Conservation (phyloP, 805 yeast genomes). For the Ogataea pignaliae region DNA sequence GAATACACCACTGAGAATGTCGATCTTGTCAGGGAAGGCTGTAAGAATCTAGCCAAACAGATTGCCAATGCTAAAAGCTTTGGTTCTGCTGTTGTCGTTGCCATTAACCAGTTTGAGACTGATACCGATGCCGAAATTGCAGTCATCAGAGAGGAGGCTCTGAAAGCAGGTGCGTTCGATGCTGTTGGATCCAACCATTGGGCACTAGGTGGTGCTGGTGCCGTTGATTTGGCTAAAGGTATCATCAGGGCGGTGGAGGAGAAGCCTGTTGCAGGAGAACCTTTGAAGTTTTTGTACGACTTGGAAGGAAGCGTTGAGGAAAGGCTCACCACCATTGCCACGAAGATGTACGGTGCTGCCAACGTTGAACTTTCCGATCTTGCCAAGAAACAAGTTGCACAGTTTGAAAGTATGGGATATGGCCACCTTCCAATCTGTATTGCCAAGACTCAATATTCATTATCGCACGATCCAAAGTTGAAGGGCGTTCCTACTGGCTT, state of each 20-base stretch:
- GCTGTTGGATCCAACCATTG: constrained; percentile 82
- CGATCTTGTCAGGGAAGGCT: constrained; percentile 64
- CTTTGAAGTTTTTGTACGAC: constrained; percentile 52
- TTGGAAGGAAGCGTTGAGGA: constrained; percentile 57
- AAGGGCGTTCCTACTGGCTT: constrained; percentile 83
- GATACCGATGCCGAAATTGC: constrained; percentile 68
- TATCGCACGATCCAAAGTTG: constrained; percentile 76
- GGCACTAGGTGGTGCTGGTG: constrained; percentile 85
- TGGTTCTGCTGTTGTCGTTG: constrained; percentile 78
- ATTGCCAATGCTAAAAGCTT: constrained; percentile 66
- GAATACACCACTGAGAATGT: constrained; percentile 70
- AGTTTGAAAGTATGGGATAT: constrained; percentile 70
- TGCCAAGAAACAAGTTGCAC: constrained; percentile 65
- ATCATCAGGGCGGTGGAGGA: constrained; percentile 57
- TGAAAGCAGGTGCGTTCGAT: constrained; percentile 73
- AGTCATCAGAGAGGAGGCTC: constrained; percentile 59
- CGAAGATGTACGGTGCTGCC: constrained; percentile 74
- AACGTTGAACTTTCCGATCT: constrained; percentile 64
- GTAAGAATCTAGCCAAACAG: constrained; percentile 73
- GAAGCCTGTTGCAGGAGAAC: constrained; percentile 20
- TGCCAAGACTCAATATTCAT: constrained; percentile 82
- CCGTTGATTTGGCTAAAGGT: constrained; percentile 67
- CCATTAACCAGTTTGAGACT: constrained; percentile 73
- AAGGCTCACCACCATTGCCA: constrained; percentile 62
- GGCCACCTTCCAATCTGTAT: constrained; percentile 77